Evolutionary conservation across 805 yeast genomes (phyloP), one percentile per base, ranked within the genome.

Genomic region (Candida boleticola): DNA sequence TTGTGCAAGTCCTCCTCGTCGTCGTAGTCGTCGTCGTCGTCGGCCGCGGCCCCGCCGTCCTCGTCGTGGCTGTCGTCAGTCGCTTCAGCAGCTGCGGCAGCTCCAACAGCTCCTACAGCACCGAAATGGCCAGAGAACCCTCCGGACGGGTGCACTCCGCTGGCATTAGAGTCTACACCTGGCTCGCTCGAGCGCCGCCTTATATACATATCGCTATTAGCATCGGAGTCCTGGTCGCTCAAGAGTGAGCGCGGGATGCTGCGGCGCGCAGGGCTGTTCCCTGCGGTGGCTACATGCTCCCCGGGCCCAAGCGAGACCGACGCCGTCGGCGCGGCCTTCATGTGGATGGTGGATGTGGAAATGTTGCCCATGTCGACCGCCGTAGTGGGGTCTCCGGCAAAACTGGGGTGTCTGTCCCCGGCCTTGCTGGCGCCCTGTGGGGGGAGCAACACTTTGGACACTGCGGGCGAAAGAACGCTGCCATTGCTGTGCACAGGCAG

Each of bases 1-100:
- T 49, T 46, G 29, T 53, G 60, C 7, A 61, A 44, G 35, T 57
- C 63, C 34, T 54, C 65, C 20, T 57, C 57, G 16, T 50, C 41
- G 14, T 40, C 34, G 32, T 37, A 26, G 26, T 41, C 44, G 13
- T 41, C 46, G 23, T 40, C 25, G 20, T 41, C 37, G 25, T 39
- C 44, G 29, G 32, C 36, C 10, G 33, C 37, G 9, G 44, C 42
- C 9, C 40, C 45, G 22, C 9, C 23, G 4, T 33, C 35, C 19
- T 30, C 34, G 7, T 30, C n/a, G n/a, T n/a, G n/a, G n/a, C n/a
- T n/a, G n/a, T n/a, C n/a, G n/a, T n/a, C n/a, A n/a, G n/a, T n/a
- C n/a, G n/a, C n/a, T n/a, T n/a, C n/a, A n/a, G n/a, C n/a, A n/a
- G n/a, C n/a, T n/a, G n/a, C n/a, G n/a, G n/a, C n/a, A n/a, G n/a